Base-by-base conservation (phyloP, 228 moss, liverwort and hornwort genomes). In the Sphagnum fallax region DNA sequence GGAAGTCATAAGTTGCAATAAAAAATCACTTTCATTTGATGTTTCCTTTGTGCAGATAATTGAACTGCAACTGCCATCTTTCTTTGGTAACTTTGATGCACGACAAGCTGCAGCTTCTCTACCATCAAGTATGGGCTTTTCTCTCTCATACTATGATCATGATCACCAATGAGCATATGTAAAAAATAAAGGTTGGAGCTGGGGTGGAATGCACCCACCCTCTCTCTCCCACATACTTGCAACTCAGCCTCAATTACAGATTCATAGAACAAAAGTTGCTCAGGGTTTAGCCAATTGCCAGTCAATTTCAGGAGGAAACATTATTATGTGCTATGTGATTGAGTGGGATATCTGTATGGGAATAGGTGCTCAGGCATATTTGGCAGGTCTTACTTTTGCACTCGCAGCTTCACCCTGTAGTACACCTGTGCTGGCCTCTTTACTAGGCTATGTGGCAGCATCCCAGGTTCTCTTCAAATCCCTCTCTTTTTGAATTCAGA, bases 331-430 rank as follows among this genome's bases (percentile, higher is more conserved):
- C 32, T 32, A 32, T 32, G 32, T 32, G 32, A 32, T 32, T 32
- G 32, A 32, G 32, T 32, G 32, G 32, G 32, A 32, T 32, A 32
- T 32, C 2, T 32, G 32, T 32, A 55, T 55, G 55, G 62, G 5
- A 71, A 62, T 87, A 95, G 95, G 90, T 82, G 92, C 81, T 60
- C 98, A 98, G 76, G 98, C 98, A 67, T 98, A 98, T 71, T 77
- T 98, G 70, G 98, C 98, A 66, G 98, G 98, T 60, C 91, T 98
- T 65, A 98, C 94, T 61, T 98, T 98, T 76, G 98, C 98, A 0
- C 75, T 98, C 74, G 98, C 98, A 67, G 94, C 98, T 13, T 98
- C 98, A 60, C 98, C 98, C 62, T 98, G 98, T 77, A 98, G 98
- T 77, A 98, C 98, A 16, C 98, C 98, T 50, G 98, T 94, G 51